phyloP scores from a whole-genome alignment of 2,329 filamentous ascomycete species.

The Paecilomyces sp. region DNA sequence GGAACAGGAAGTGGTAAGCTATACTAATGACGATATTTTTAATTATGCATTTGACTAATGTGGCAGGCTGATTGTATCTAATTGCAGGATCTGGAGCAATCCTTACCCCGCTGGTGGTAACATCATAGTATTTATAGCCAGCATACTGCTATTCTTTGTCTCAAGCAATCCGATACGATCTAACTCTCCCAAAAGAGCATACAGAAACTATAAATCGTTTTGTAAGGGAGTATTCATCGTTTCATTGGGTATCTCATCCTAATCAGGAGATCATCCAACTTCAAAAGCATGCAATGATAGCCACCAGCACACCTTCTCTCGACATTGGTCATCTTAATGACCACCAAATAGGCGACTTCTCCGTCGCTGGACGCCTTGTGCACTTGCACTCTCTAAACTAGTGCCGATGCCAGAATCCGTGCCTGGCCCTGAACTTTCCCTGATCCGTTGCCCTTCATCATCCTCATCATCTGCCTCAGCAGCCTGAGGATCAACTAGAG shows the following conservation, averaged over 20 bases:
- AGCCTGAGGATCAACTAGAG: conserved; percentile 11
- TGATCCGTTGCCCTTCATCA: conserved; percentile 9
- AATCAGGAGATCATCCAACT: not conserved
- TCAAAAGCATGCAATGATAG: not conserved
- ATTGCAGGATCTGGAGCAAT: not conserved
- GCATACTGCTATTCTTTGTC: not conserved
- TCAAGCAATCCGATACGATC: not conserved
- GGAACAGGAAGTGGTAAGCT: too few species aligned
- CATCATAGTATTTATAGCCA: not conserved
- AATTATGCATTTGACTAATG: not conserved
- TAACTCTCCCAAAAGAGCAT: not conserved
- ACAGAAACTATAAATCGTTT: not conserved
- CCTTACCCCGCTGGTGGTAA: not conserved
- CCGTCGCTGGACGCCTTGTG: conserved; percentile 23
- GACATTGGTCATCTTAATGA: not conserved
- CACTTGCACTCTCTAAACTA: conserved; percentile 33
- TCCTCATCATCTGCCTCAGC: conserved; percentile 11
- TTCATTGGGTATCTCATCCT: conserved; percentile 1
- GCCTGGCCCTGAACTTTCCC: conserved; percentile 15
- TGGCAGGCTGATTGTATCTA: not conserved
- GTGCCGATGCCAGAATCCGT: conserved; percentile 49
- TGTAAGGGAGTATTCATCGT: not conserved
- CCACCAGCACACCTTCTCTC: not conserved
- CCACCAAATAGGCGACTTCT: conserved; percentile 18
- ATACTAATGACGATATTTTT: not conserved